Evolutionary conservation across 768 basidiomycete species (phyloP).

Genomic region (Phanerochaete carnosa): DNA sequence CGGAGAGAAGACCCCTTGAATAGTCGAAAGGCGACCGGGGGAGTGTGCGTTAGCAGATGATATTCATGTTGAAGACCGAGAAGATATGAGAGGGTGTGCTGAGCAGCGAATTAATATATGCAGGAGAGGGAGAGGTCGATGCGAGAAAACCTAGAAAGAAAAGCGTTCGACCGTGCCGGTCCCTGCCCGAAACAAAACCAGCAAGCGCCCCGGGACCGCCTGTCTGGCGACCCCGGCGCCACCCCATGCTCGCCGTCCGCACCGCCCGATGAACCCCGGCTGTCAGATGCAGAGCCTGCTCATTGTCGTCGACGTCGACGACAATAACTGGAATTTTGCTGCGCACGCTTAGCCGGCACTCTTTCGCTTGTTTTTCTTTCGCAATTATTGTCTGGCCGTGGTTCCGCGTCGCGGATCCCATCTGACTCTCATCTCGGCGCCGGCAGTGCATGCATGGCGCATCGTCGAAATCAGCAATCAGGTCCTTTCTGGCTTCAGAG

Average conservation of each 20-base stretch:
- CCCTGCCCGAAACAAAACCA: constrained; percentile 1
- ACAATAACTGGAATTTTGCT: no score
- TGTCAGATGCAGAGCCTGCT: no score
- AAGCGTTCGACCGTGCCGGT: neutral
- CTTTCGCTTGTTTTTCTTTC: neutral
- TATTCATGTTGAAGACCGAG: constrained; percentile 7
- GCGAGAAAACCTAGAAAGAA: neutral
- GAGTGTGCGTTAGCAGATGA: constrained; percentile 10
- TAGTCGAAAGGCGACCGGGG: constrained; percentile 7
- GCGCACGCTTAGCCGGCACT: neutral
- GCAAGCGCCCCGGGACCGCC: constrained; percentile 1
- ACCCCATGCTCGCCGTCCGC: no score
- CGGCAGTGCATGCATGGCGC: neutral
- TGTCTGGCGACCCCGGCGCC: neutral
- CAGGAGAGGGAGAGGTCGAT: neutral
- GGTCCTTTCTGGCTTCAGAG: neutral
- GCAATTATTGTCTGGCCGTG: neutral
- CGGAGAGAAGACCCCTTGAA: constrained; percentile 9
- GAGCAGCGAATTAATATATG: neutral
- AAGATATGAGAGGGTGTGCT: neutral
- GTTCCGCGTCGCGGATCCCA: neutral
- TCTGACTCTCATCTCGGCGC: neutral
- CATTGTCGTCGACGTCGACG: no score
- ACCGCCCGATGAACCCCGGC: no score
- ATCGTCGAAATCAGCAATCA: neutral